Percentiles rank a stretch among this genome's conserved stretches.
These are phyloP conservation scores for Fusarium stilboides DNA, from an alignment of 2,329 filamentous ascomycete species.

Conservation along the genomic window DNA sequence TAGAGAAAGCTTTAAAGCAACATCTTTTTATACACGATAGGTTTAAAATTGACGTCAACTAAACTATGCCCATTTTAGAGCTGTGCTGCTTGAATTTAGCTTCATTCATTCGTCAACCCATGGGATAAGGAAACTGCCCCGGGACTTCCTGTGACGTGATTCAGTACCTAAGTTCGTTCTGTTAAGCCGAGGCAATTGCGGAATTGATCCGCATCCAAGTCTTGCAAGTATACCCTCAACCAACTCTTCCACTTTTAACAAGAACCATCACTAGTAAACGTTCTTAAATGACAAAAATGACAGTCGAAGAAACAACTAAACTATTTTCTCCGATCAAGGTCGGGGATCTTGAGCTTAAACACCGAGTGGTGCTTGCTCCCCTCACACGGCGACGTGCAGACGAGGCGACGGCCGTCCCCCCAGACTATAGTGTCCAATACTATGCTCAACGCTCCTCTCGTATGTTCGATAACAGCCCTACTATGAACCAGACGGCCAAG, in stretches of 20 bases:
- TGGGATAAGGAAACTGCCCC: too few species aligned
- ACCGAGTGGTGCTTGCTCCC: conserved; percentile 69
- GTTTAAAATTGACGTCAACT: too few species aligned
- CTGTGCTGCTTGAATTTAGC: neutral
- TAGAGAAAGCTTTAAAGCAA: too few species aligned
- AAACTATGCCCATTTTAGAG: too few species aligned
- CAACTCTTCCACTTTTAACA: neutral
- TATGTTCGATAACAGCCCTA: neutral
- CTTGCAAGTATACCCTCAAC: neutral
- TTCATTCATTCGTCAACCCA: neutral
- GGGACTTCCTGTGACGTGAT: neutral
- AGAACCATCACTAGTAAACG: neutral
- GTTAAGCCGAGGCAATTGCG: conserved; percentile 23
- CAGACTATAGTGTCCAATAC: conserved; percentile 59
- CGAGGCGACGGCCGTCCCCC: conserved; percentile 51
- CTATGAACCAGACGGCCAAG: neutral
- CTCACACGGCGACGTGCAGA: conserved; percentile 68
- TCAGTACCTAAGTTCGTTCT: neutral
- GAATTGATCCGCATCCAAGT: conserved; percentile 1
- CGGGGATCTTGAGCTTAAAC: conserved; percentile 56
- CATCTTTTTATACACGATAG: too few species aligned
- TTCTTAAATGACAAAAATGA: conserved; percentile 17
- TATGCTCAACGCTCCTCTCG: conserved; percentile 62
- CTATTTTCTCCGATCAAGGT: conserved; percentile 62
- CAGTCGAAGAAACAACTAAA: conserved; percentile 12